Conservation (phyloP, 2,329 filamentous ascomycete species). For the Diplodia seriata region DNA sequence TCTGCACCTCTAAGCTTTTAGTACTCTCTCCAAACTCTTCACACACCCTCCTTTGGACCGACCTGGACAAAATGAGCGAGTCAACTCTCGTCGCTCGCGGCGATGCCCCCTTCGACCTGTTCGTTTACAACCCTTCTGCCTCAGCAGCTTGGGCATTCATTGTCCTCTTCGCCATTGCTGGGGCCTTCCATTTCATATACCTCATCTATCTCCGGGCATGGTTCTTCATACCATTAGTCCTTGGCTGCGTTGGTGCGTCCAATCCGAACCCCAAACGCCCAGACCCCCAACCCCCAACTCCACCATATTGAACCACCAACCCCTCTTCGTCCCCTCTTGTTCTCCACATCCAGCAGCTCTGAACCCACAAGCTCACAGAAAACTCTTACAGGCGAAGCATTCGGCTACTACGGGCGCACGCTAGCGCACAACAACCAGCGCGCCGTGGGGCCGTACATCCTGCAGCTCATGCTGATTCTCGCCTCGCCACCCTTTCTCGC, state of each 20-base stretch:
- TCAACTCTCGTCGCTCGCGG: neutral
- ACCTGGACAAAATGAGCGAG: neutral
- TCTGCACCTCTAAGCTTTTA: neutral
- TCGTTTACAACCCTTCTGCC: conserved; percentile 43
- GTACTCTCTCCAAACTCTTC: neutral
- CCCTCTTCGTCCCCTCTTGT: conserved; percentile 27
- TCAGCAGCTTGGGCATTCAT: conserved; percentile 42
- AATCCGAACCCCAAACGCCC: neutral
- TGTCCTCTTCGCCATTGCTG: conserved; percentile 40
- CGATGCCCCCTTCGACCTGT: conserved; percentile 42
- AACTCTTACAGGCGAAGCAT: conserved; percentile 52
- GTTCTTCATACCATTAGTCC: conserved; percentile 60
- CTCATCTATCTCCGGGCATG: conserved; percentile 52
- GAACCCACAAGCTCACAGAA: neutral
- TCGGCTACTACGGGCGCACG: conserved; percentile 59
- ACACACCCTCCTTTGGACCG: neutral
- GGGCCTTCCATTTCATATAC: conserved; percentile 48
- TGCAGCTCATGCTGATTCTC: conserved; percentile 55
- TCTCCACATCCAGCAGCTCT: neutral
- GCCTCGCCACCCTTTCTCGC: conserved; percentile 56
- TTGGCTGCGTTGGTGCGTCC: conserved; percentile 58
- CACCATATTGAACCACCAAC: neutral
- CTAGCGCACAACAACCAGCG: conserved; percentile 39
- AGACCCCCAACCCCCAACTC: neutral
- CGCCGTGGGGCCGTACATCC: conserved; percentile 51